Conservation (phyloP, 2,329 filamentous ascomycete genomes). For the Fusarium sp. region DNA sequence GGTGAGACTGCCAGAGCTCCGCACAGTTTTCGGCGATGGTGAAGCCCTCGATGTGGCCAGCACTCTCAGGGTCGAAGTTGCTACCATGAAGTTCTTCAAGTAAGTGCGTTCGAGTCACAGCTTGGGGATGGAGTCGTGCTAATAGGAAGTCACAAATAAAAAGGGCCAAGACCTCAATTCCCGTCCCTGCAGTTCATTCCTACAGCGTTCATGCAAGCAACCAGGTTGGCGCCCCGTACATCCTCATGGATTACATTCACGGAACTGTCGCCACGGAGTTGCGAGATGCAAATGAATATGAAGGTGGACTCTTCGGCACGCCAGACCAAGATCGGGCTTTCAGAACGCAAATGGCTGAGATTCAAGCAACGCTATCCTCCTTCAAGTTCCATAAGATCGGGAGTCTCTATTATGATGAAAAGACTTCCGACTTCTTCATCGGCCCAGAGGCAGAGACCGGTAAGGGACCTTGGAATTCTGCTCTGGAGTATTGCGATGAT, state of each 20-base stretch:
- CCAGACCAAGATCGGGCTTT: neutral
- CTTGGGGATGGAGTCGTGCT: neutral
- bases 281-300: neutral
- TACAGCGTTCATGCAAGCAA: neutral
- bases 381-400: neutral
- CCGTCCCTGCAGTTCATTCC: neutral
- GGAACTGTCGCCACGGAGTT: neutral
- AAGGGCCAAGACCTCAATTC: neutral
- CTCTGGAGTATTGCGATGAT: neutral
- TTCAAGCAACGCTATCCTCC: neutral
- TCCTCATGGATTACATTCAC: neutral
- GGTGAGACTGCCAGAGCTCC: neutral
- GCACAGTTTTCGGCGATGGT: rapidly evolving
- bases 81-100: neutral
- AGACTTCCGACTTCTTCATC: neutral
- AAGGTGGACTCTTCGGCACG: neutral
- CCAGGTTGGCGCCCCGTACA: neutral
- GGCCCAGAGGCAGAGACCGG: neutral
- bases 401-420: neutral
- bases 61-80: neutral
- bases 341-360: neutral
- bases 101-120: rapidly evolving
- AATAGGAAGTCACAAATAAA: neutral
- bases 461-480: neutral
- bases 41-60: neutral